Evolutionary conservation across 441 rosid species (phyloP), one percentile per base, ranked within the genome.

Genomic region (Theobroma grandiflorum): DNA sequence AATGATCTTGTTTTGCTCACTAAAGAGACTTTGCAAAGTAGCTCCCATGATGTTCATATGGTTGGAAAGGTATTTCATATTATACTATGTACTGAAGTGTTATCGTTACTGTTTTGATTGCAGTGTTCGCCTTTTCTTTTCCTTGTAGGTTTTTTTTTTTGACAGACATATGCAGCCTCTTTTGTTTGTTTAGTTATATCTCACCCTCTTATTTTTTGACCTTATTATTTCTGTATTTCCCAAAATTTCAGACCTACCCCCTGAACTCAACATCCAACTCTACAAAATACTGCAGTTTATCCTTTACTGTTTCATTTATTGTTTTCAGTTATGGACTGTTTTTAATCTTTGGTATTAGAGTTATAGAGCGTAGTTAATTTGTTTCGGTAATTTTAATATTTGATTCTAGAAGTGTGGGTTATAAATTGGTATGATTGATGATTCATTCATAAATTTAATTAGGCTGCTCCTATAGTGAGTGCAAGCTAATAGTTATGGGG

Each of bases 1-100:
- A 97, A 95, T 86, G 99, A 97, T 87, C 98, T 95, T 84, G 82
- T 95, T 83, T 90, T 95, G 90, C 88, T 97, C 65, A 93, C 99
- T 47, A 97, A 91, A 93, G 97, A 93, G 83, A 88, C 87, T 89
- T 92, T 87, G 38, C 87, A 85, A 55, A 94, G 82, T 72, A 81
- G 81, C 69, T 86, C 80, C 75, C 89, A 80, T 40, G 96, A 90
- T 81, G 79, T 90, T 82, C 93, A 92, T 77, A 86, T 94, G 99
- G 86, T 97, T 79, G 99, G 99, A 76, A 97, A 97, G 99, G 99
- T 96, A 90, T 53, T 53, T 50, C 66, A 20, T 14, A 26, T 40
- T 61, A 73, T 14, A 57, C 66, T 73, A 14, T 14, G 12, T 37
- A 72, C 16, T 42, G 22, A 47, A 33, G 14, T 26, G 6, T 2